These are phyloP conservation scores for Apodospora peruviana DNA, from an alignment of 495 filamentous ascomycete species.

Conservation along the genomic window DNA sequence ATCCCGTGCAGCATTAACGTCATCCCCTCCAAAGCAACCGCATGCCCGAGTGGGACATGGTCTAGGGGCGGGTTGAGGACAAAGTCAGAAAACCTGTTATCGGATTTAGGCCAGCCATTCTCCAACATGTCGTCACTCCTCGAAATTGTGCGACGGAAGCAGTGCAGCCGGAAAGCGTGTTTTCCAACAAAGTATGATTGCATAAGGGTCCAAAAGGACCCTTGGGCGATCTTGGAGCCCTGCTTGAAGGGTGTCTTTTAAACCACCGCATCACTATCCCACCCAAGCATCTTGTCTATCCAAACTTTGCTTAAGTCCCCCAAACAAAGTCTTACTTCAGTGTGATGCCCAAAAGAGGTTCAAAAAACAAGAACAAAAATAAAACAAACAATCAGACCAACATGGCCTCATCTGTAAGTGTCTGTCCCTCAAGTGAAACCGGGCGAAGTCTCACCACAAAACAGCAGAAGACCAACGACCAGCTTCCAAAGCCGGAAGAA, in stretches of 20 bases:
- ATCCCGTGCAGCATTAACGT: slow-evolving; percentile 12
- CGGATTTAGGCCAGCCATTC: neutral
- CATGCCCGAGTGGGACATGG: neutral
- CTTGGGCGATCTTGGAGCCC: slow-evolving; percentile 5
- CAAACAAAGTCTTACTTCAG: too few species aligned
- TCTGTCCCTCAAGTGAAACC: neutral
- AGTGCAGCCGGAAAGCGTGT: too few species aligned
- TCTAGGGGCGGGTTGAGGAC: neutral
- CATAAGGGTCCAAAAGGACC: slow-evolving; percentile 13
- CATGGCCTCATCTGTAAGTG: slow-evolving; percentile 19
- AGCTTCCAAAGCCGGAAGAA: slow-evolving; percentile 13
- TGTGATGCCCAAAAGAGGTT: neutral
- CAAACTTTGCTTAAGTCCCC: slow-evolving; percentile 7
- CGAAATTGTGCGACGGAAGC: slow-evolving; percentile 3
- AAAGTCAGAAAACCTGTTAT: neutral
- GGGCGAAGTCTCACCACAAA: neutral
- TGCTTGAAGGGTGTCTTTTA: slow-evolving; percentile 13
- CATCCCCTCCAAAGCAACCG: slow-evolving; percentile 3
- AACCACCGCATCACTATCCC: slow-evolving; percentile 8
- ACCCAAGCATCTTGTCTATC: slow-evolving; percentile 5
- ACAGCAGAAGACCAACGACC: slow-evolving; percentile 13
- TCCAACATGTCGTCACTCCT: neutral
- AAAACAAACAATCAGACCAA: neutral
- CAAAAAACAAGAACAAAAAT: neutral
- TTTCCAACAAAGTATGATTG: slow-evolving; percentile 2